Evolutionary conservation across 371 early-diverging fungal species (phyloP).

Genomic region (Mortierella sp.): DNA sequence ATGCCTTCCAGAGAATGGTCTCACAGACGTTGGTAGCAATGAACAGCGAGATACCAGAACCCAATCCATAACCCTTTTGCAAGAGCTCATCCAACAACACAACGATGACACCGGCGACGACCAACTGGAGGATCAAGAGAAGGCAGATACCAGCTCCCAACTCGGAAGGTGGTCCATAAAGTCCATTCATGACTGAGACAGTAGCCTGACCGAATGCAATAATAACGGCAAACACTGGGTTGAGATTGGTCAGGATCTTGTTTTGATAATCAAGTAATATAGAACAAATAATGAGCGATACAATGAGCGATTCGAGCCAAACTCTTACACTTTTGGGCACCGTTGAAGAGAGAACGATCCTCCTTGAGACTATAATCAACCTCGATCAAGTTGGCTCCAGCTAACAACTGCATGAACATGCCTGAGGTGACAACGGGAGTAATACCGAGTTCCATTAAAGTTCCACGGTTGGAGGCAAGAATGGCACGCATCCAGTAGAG

Average conservation of each 20-base stretch:
- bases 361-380: constrained; percentile 99
- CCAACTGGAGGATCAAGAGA: constrained; percentile 96
- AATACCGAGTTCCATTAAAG: constrained; percentile 99
- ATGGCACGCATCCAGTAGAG: constrained; percentile 99
- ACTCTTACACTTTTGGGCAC: constrained; percentile 96
- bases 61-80: constrained; percentile 99
- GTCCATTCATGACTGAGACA: constrained; percentile 98
- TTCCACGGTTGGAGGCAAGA: constrained; percentile 99
- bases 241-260: background rate
- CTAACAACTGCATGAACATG: constrained; percentile 99
- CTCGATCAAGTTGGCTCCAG: constrained; percentile 96
- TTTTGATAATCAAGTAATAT: background rate
- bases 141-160: constrained; percentile 96
- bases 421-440: constrained; percentile 99
- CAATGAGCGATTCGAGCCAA: background rate
- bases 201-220: constrained; percentile 98
- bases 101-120: constrained; percentile 97
- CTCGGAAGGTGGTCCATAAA: constrained; percentile 96
- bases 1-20: constrained; percentile 99
- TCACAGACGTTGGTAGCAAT: constrained; percentile 99
- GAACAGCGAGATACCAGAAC: constrained; percentile 99
- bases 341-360: constrained; percentile 98
- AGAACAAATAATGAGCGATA: constrained; percentile 2
- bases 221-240: constrained; percentile 86
- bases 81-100: constrained; percentile 99